A percentile compares a stretch with the other conserved stretches of the same genome.
Conservation (phyloP, 1,284 basidiomycete genomes). For the Puccinia novopanici region DNA sequence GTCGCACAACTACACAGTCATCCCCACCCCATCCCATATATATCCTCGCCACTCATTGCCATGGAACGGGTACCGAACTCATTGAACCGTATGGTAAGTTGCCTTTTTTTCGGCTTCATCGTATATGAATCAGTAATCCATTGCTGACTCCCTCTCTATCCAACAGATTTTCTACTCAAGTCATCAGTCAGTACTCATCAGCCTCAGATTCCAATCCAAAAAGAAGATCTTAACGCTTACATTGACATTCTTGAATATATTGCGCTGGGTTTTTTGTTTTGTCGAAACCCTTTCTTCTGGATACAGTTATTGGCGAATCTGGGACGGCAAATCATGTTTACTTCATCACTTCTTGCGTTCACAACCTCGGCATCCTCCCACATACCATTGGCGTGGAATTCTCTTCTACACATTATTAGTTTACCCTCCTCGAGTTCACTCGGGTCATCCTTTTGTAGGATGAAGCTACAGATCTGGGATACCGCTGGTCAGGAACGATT, state of each 20-base stretch:
- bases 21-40: no score
- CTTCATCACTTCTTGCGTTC: slow-evolving; percentile 75
- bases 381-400: slow-evolving; percentile 76
- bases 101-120: not conserved
- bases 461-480: slow-evolving; percentile 77
- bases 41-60: not conserved
- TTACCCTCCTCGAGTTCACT: slow-evolving; percentile 48
- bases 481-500: slow-evolving; percentile 79
- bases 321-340: slow-evolving; percentile 92
- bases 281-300: no score
- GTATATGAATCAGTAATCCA: no score
- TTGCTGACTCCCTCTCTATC: not conserved
- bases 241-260: no score
- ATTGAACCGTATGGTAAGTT: slow-evolving; percentile 43
- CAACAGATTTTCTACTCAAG: slow-evolving; percentile 46
- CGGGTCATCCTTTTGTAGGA: slow-evolving; percentile 47
- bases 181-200: slow-evolving; percentile 26
- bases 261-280: no score
- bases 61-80: slow-evolving; percentile 27
- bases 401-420: slow-evolving; percentile 55
- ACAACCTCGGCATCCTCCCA: slow-evolving; percentile 65
- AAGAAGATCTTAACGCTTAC: no score
- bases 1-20: no score
- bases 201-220: not conserved
- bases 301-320: slow-evolving; percentile 65